phyloP scores from a whole-genome alignment of 805 yeast genomes.

The Kluyveromyces siamensis region DNA sequence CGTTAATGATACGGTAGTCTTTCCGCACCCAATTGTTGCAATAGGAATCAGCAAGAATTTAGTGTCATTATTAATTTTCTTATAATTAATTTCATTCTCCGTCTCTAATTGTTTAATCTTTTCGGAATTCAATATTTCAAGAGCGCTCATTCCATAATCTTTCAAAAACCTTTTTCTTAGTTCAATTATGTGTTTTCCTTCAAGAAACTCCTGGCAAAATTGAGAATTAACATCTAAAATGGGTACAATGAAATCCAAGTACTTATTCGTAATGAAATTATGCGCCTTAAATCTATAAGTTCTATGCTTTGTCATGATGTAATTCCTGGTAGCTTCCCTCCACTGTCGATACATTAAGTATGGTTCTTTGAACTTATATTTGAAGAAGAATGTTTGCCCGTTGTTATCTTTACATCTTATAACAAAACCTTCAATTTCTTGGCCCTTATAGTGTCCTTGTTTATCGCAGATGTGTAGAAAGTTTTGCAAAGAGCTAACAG shows the following conservation, averaged over 20 bases:
- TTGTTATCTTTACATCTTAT: conserved; percentile 46
- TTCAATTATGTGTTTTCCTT: conserved; percentile 65
- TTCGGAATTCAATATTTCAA: conserved; percentile 44
- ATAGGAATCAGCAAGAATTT: conserved; percentile 70
- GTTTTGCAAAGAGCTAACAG: conserved; percentile 33
- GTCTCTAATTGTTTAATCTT: conserved; percentile 29
- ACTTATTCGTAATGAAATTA: conserved; percentile 51
- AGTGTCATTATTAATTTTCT: conserved; percentile 30
- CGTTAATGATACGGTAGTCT: conserved; percentile 70
- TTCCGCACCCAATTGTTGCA: conserved; percentile 92
- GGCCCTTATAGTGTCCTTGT: conserved; percentile 61
- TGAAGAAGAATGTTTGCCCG: conserved; percentile 54
- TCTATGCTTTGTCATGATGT: conserved; percentile 31
- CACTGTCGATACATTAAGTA: conserved; percentile 83
- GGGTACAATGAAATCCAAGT: conserved; percentile 57
- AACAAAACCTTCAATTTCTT: conserved; percentile 91
- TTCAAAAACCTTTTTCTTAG: conserved; percentile 59
- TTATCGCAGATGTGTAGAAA: conserved; percentile 50
- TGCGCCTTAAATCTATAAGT: conserved; percentile 41
- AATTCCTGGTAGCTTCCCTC: conserved; percentile 73
- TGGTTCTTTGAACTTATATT: conserved; percentile 92
- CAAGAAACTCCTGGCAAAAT: conserved; percentile 36
- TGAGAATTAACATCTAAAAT: conserved; percentile 42
- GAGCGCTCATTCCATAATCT: conserved; percentile 45
- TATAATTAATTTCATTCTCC: conserved; percentile 30